Evolutionary conservation across 1,284 basidiomycete species (phyloP), one percentile per base, ranked within the genome.

Genomic region (Gymnopus androsaceus): DNA sequence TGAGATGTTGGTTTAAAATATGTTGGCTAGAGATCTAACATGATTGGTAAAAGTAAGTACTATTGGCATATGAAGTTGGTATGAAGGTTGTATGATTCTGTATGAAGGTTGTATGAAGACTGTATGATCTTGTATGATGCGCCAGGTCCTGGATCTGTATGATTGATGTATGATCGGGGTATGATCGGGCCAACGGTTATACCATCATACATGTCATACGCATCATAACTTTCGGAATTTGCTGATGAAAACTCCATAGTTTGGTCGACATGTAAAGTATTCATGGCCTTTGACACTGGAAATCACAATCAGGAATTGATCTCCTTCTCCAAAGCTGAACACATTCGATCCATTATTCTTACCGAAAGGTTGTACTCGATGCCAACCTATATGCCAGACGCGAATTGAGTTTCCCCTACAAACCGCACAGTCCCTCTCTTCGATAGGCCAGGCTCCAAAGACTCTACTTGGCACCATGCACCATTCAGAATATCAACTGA

Each of bases 341-440:
- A 84, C 92, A 75, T 70, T 95, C 92, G 87, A 87, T 62, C 96
- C 96, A 69, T 98, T 91, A 61, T 96, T 95, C 75, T 95, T 98
- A 11, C 96, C 95, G 11, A 94, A 81, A 1, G 97, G 96, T 99
- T 96, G 65, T 96, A 93, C 71, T 97, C 92, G 6, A 99, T 79
- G 0, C 96, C 97, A 2, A 98, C 82, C 96, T 96, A 98, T 0
- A 83, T 68, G 0, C 88, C 88, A 12, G 79, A 84, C 31, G 85
- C 85, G 66, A 98, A 97, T 52, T 81, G 77, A 0, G 95, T 93
- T 25, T 75, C 68, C 0, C 97, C 97, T 11, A 95, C 86, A 65
- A 88, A 99, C 8, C 87, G 79, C 21, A 99, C 85, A 0, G 87
- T 88, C 0, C 96, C 96, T 25, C 93, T 81, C 63, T 93, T 88